A percentile compares a stretch with the other conserved stretches of the same genome.
These are phyloP conservation scores for Penicillium canescens DNA, from an alignment of 495 filamentous ascomycete genomes.

Conservation along the genomic window DNA sequence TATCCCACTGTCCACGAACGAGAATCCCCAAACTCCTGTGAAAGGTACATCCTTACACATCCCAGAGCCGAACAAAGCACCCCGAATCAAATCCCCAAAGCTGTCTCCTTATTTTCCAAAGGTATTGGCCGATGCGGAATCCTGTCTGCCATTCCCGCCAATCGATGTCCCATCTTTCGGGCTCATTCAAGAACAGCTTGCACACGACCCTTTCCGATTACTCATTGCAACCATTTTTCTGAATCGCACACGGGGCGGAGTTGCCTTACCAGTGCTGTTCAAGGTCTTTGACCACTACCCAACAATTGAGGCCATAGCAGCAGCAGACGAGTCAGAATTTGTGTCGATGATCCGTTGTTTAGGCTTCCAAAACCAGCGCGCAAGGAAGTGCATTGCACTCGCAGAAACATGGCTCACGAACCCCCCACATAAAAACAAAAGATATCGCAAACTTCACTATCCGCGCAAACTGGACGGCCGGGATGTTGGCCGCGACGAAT, in stretches of 20 bases:
- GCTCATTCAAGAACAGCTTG: slow-evolving; percentile 79
- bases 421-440: slow-evolving; percentile 57
- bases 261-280: slow-evolving; percentile 78
- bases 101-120: slow-evolving; percentile 51
- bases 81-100: slow-evolving; percentile 27
- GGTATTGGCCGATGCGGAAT: slow-evolving; percentile 48
- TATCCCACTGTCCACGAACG: background rate
- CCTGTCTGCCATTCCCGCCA: slow-evolving; percentile 70
- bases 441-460: slow-evolving; percentile 72
- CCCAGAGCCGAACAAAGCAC: slow-evolving; percentile 9
- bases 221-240: slow-evolving; percentile 80
- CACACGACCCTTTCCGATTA: slow-evolving; percentile 67
- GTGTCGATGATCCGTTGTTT: slow-evolving; percentile 66
- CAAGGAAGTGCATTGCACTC: slow-evolving; percentile 62
- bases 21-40: slow-evolving; percentile 4
- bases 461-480: slow-evolving; percentile 54
- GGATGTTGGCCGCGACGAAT: slow-evolving; percentile 54
- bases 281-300: slow-evolving; percentile 67
- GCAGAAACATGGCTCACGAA: slow-evolving; percentile 69
- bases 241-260: slow-evolving; percentile 72
- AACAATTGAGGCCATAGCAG: slow-evolving; percentile 62
- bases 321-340: slow-evolving; percentile 58
- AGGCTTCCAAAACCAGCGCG: slow-evolving; percentile 68
- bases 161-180: slow-evolving; percentile 66
- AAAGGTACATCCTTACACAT: slow-evolving; percentile 1